Percentiles rank a stretch among this genome's conserved stretches.
phyloP scores from a whole-genome alignment of 2,329 filamentous ascomycete genomes.

The Berkeleyomyces basicola region DNA sequence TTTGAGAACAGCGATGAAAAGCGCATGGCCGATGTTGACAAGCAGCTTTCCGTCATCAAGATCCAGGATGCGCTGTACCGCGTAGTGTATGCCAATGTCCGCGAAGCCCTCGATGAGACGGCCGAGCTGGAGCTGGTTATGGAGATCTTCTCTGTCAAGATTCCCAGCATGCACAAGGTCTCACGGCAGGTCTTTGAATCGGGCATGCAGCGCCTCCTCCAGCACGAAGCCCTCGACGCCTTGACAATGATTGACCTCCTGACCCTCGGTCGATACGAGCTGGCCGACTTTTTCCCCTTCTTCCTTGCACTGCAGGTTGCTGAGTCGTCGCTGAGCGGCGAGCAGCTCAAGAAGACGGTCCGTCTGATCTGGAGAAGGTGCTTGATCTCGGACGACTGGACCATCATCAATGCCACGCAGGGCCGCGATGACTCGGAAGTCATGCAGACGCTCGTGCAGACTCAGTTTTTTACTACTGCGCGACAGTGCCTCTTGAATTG shows the following conservation, averaged over 20 bases:
- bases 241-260: constrained; percentile 55
- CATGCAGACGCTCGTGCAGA: constrained; percentile 43
- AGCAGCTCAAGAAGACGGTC: constrained; percentile 40
- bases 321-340: constrained; percentile 36
- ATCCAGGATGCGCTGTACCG: constrained; percentile 67
- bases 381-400: constrained; percentile 74
- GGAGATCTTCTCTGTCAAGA: constrained; percentile 42
- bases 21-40: constrained; percentile 38
- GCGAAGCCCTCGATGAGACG: constrained; percentile 59
- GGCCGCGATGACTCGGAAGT: constrained; percentile 56
- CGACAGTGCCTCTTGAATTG: constrained; percentile 46
- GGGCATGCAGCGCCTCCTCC: constrained; percentile 51
- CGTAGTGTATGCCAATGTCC: constrained; percentile 51
- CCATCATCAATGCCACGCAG: constrained; percentile 57
- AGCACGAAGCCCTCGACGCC: constrained; percentile 53
- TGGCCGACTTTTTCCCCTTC: constrained; percentile 40
- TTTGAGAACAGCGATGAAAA: constrained; percentile 22
- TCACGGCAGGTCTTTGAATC: constrained; percentile 57
- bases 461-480: constrained; percentile 52
- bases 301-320: constrained; percentile 52
- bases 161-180: constrained; percentile 43
- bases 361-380: constrained; percentile 72
- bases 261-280: constrained; percentile 43
- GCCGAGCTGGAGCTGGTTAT: constrained; percentile 64
- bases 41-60: constrained; percentile 49